Percentiles rank a stretch among this genome's conserved stretches.
Evolutionary conservation across 2,329 filamentous ascomycete genomes (phyloP).

Genomic region (Didymosphaeria variabile): DNA sequence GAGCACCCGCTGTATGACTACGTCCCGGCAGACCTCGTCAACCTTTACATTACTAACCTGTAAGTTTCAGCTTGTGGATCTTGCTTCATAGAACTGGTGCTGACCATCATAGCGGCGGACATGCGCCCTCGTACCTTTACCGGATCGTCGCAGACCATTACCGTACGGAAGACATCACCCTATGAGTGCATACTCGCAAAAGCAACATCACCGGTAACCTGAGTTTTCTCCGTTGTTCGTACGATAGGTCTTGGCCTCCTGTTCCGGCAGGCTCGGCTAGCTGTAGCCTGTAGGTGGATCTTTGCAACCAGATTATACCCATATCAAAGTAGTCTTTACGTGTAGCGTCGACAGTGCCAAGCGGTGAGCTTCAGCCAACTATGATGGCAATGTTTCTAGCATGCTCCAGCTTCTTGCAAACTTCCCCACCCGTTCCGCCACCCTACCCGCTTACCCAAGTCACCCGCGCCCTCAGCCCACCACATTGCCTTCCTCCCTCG

Average conservation of each 20-base stretch:
- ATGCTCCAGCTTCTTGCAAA: too few species aligned
- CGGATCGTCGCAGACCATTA: conserved; percentile 79
- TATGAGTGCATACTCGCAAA: conserved; percentile 35
- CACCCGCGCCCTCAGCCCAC: neutral
- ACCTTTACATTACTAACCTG: conserved; percentile 87
- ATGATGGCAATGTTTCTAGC: too few species aligned
- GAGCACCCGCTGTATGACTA: conserved; percentile 84
- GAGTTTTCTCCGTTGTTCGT: neutral
- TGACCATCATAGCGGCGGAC: conserved; percentile 63
- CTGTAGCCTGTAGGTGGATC: too few species aligned
- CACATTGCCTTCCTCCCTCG: neutral
- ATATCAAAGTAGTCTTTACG: too few species aligned
- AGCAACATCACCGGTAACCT: neutral
- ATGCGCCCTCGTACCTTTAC: conserved; percentile 76
- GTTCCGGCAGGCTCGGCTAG: neutral
- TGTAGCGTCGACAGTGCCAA: too few species aligned
- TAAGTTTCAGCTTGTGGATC: conserved; percentile 55
- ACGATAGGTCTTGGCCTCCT: too few species aligned
- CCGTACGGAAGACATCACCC: conserved; percentile 73
- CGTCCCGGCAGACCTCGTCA: conserved; percentile 77
- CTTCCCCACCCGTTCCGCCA: neutral
- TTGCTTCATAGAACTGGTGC: neutral
- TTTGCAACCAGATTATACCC: too few species aligned
- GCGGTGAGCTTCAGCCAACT: too few species aligned
- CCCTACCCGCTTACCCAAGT: neutral